Base-by-base conservation (phyloP, 345 rosid species). In the Nasturtium officinale region DNA sequence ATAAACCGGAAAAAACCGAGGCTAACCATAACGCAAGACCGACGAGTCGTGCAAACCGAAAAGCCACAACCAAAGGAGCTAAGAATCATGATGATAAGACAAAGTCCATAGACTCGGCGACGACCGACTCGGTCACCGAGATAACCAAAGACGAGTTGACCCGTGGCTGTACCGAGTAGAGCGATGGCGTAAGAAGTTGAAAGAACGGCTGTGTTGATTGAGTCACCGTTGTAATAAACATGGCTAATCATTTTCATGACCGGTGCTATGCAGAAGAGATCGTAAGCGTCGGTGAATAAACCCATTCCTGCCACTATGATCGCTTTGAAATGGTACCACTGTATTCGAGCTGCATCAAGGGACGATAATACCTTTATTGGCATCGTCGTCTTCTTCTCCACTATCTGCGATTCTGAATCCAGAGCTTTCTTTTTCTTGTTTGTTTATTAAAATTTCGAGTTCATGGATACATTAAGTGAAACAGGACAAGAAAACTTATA, bases 51-150 rank as follows among this genome's bases (percentile, higher is more conserved):
- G 65, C 96, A 85, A 3, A 88, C 77, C 1, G 96, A 90, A 35
- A 90, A 85, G 5, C 93, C 96, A n/a, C 87, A 85, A 0, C 84
- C 93, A 2, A 85, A 3, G 16, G 96, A 90, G 79, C 91, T 78
- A 1, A 86, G 13, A 12, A 86, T 69, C 93, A 90, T 90, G 43
- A 90, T 52, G 77, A 69, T 53, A 21, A 90, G 56, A 4, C 90
- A 75, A 11, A 83, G 66, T 1, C 96, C 96, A 69, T 90, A 88
- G 12, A 90, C 88, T 52, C 69, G 65, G 18, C 90, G 87, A 63
- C 96, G 78, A 9, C 96, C 96, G 40, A 67, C 68, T 26, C 75
- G 80, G 74, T 90, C 96, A 5, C 96, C 96, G 16, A 82, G 71
- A 33, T 80, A 60, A 4, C 96, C 96, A 54, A 90, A 88, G 21